Percentiles rank a stretch among this genome's conserved stretches.
phyloP scores from a whole-genome alignment of 2,329 filamentous ascomycete genomes.

The Xylaria sp. region DNA sequence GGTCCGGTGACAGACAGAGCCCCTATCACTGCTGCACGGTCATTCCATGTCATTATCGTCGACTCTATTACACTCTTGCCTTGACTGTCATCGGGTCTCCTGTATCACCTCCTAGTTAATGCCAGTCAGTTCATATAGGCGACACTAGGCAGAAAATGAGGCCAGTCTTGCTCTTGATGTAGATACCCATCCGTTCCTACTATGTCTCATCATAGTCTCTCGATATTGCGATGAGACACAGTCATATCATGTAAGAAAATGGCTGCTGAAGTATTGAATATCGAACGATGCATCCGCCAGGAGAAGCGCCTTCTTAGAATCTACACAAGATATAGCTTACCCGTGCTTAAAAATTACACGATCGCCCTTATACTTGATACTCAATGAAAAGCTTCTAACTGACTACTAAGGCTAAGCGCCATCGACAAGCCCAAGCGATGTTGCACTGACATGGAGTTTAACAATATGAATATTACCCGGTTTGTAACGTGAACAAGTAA shows the following conservation, averaged over 20 bases:
- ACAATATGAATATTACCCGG: too few species aligned
- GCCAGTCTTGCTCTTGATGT: background rate
- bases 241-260: too few species aligned
- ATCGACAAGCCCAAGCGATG: too few species aligned
- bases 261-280: background rate
- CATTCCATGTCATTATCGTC: background rate
- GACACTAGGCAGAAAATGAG: background rate
- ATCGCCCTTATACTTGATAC: too few species aligned
- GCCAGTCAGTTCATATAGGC: background rate
- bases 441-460: too few species aligned
- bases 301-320: background rate
- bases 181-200: background rate
- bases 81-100: background rate
- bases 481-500: background rate
- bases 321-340: background rate
- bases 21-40: background rate
- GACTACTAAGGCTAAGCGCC: too few species aligned
- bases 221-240: too few species aligned
- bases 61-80: background rate
- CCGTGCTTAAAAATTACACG: too few species aligned
- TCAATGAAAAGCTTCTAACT: too few species aligned
- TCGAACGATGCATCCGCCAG: background rate
- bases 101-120: background rate
- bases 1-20: background rate
- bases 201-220: background rate